phyloP scores from a whole-genome alignment of 768 basidiomycete genomes.

The Lentinula sp. region DNA sequence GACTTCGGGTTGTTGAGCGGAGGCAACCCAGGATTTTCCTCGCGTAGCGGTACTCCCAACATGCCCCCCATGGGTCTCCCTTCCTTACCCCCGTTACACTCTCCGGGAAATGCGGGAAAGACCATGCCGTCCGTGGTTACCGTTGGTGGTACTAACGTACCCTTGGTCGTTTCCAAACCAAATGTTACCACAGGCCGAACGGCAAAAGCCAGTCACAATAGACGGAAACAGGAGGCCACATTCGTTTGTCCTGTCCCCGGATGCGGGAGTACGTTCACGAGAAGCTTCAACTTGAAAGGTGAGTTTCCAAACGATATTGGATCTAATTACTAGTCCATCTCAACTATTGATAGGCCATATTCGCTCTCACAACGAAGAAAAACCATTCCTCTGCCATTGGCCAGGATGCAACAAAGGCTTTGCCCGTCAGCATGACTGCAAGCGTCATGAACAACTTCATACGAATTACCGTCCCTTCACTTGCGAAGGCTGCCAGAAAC shows the following conservation, averaged over 20 bases:
- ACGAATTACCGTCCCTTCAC: slow-evolving; percentile 88
- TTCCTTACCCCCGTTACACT: background rate
- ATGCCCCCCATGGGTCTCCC: slow-evolving; percentile 5
- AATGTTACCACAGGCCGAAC: slow-evolving; percentile 92
- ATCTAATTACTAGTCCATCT: too few relatives aligned
- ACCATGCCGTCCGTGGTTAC: slow-evolving; percentile 2
- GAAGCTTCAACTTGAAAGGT: slow-evolving; percentile 93
- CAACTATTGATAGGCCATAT: slow-evolving; percentile 60
- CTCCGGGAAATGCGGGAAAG: background rate
- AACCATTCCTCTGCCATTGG: slow-evolving; percentile 93
- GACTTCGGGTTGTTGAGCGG: slow-evolving; percentile 6
- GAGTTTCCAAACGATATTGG: slow-evolving; percentile 12
- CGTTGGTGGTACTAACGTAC: slow-evolving; percentile 8
- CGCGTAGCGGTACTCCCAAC: background rate
- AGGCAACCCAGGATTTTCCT: background rate
- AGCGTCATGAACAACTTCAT: slow-evolving; percentile 92
- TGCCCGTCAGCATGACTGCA: slow-evolving; percentile 93
- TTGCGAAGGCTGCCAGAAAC: slow-evolving; percentile 90
- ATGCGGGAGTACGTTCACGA: slow-evolving; percentile 84
- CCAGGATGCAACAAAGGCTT: slow-evolving; percentile 94
- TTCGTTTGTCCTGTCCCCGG: slow-evolving; percentile 80
- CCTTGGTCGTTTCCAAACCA: slow-evolving; percentile 46
- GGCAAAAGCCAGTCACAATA: slow-evolving; percentile 75
- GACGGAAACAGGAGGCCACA: slow-evolving; percentile 84
- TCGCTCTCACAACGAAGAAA: slow-evolving; percentile 91